Percentiles rank a stretch among this genome's conserved stretches.
Conservation (phyloP, 2,329 filamentous ascomycete genomes). For the Hymenotorrendiella dingleyae region DNA sequence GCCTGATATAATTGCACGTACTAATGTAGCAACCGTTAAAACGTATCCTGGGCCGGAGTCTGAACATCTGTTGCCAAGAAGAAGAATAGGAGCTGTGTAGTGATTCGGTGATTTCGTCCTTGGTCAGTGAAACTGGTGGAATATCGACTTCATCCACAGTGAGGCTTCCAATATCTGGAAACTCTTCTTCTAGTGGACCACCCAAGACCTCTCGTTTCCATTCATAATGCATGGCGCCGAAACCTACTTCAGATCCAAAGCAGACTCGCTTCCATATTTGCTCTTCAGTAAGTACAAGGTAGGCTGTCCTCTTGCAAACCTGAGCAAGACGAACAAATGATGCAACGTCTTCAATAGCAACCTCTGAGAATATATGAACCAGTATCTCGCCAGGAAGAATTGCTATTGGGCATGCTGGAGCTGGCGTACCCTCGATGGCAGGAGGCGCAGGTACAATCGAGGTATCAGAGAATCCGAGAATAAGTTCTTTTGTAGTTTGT, state of each 20-base stretch:
- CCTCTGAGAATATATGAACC: conserved; percentile 66
- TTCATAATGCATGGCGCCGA: conserved; percentile 75
- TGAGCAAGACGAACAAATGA: conserved; percentile 69
- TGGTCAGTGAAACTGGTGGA: conserved; percentile 7
- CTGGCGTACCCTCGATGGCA: conserved; percentile 62
- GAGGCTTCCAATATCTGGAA: conserved; percentile 4
- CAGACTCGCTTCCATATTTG: conserved; percentile 78
- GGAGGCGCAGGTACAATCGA: conserved; percentile 63
- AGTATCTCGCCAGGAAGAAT: conserved; percentile 78
- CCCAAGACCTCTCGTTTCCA: conserved; percentile 60
- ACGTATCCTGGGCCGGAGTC: conserved; percentile 73
- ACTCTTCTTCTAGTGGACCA: conserved; percentile 38
- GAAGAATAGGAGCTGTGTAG: conserved; percentile 39
- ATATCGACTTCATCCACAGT: conserved; percentile 4
- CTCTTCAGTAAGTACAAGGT: conserved; percentile 77
- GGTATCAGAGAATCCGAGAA: conserved; percentile 67
- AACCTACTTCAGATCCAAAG: conserved; percentile 66
- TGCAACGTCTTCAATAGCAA: conserved; percentile 69
- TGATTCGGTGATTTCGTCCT: conserved; percentile 26
- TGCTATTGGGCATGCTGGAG: conserved; percentile 76
- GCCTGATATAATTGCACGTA: conserved; percentile 89
- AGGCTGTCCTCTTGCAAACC: conserved; percentile 84
- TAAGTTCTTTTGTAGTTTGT: conserved; percentile 59
- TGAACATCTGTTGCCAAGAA: conserved; percentile 68
- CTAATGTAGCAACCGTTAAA: conserved; percentile 97